Evolutionary conservation across 1,139 yeast species (phyloP), one percentile per base, ranked within the genome.

Genomic region (Geotrichum cucujoidarum): DNA sequence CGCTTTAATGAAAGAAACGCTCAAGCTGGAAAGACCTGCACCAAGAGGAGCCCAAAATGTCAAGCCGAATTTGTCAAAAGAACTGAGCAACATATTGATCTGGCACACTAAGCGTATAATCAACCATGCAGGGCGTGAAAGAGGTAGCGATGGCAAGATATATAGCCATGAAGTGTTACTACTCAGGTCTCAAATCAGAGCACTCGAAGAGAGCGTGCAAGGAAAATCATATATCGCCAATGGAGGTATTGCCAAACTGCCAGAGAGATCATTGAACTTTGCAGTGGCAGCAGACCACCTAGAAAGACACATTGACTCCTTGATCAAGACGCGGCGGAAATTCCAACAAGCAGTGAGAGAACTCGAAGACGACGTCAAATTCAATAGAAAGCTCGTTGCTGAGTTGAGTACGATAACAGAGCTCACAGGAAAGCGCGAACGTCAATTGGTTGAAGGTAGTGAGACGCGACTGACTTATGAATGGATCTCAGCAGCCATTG

Each of bases 211-310:
- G 13, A 24, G 37, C 3, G 25, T 33, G 14, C 13, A 42, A 17
- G 45, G 45, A 10, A 27, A 16, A 8, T 33, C 39, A 11, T 33
- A 24, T 25, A 21, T 18, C 4, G 18, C 33, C 30, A 42, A 22
- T 14, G 45, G 40, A n/a, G 45, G 39, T 14, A 32, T 34, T 14
- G 22, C 32, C 6, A 25, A 24, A n/a, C 25, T 42, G 4, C 45
- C 39, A 13, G 16, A 36, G 2, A 13, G 17, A 17, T 11, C 39
- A 6, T 14, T 42, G n/a, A 25, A 25, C 17, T 42, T 34, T 21
- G 13, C 40, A 13, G 7, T 42, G n/a, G 34, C 33, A 33, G 40
- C 32, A 13, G 22, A 40, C 13, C 40, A 42, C 17, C 38, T 42
- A 6, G 33, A 34, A 7, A 6, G 40, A 18, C 34, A 42, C 31